A percentile compares a stretch with the other conserved stretches of the same genome.
Conservation (phyloP, 768 basidiomycete species). For the Boletus vinaceobasis region DNA sequence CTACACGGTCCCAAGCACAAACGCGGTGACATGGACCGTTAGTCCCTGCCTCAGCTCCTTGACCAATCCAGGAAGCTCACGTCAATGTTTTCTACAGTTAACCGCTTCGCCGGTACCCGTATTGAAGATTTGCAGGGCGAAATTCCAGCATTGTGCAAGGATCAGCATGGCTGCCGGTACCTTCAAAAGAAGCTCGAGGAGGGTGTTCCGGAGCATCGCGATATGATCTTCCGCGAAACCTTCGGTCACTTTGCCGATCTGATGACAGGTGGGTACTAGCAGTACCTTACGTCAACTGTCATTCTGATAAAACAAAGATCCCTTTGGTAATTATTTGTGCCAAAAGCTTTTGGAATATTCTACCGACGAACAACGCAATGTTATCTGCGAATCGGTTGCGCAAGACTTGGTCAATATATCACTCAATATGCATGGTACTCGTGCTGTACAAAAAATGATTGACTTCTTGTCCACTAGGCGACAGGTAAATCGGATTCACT, state of each 20-base stretch:
- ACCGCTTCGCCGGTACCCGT: slow-evolving; percentile 94
- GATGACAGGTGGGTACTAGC: slow-evolving; percentile 75
- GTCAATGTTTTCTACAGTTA: slow-evolving; percentile 50
- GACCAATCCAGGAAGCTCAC: not conserved
- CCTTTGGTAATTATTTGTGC: slow-evolving; percentile 98
- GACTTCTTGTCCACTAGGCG: slow-evolving; percentile 95
- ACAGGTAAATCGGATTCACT: slow-evolving; percentile 61
- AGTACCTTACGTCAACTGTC: not conserved
- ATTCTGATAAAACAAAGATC: slow-evolving; percentile 51
- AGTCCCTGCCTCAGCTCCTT: slow-evolving; percentile 43
- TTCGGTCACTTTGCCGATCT: slow-evolving; percentile 96
- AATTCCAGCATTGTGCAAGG: slow-evolving; percentile 92
- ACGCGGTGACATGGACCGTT: slow-evolving; percentile 87
- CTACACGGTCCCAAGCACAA: slow-evolving; percentile 93
- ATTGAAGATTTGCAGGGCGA: slow-evolving; percentile 95
- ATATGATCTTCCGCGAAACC: slow-evolving; percentile 99
- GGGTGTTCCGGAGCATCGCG: slow-evolving; percentile 90
- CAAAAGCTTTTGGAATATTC: slow-evolving; percentile 97
- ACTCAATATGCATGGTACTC: slow-evolving; percentile 99
- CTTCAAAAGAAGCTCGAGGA: slow-evolving; percentile 99
- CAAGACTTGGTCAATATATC: slow-evolving; percentile 97
- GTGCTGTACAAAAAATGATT: slow-evolving; percentile 99
- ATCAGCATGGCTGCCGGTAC: slow-evolving; percentile 98
- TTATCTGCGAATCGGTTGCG: slow-evolving; percentile 96
- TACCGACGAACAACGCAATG: slow-evolving; percentile 94